Evolutionary conservation across 2,329 filamentous ascomycete species (phyloP), one percentile per base, ranked within the genome.

Genomic region (Aureobasidium sp.): DNA sequence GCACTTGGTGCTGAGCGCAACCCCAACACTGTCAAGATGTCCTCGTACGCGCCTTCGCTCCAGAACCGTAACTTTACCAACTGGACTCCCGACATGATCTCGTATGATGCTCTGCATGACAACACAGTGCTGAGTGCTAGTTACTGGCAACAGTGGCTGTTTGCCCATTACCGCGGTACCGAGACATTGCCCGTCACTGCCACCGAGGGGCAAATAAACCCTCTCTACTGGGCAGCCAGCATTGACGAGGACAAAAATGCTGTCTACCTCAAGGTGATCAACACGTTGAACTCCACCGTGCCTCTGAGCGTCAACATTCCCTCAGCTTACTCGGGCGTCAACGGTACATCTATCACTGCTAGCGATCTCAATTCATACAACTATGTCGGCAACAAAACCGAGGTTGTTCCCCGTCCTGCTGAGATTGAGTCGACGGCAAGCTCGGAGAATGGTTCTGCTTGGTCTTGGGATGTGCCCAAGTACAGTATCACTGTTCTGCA

Each of bases 81-180:
- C 36, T 74, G 72, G 72, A 70, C 67, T 17, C 68, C 69, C 5
- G 65, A 72, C 48, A 68, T 73, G 66, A 71, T 74, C 29, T 65
- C 65, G 17, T 74, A 70, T 63, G 67, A 69, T 20, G 70, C 71
- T 3, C 66, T 73, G 45, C 65, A 66, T 8, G 65, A 66, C 39
- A 66, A 70, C 52, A 73, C 70, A 12, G 69, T 72, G 5, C 64
- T 69, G 14, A 69, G 65, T 41, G 68, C 70, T 3, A 70, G 69
- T 39, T 73, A 71, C 58, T 71, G 71, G 64, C 65, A 69, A 45
- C 71, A 72, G 36, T 65, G 68, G 65, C 63, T 73, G 20, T 72
- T 73, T 53, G 65, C 67, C 1, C 67, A 65, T 17, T 69, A 67
- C 51, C 64, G 65, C 15, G 72, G 72, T 4, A 67, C 67, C 1